A percentile compares a stretch with the other conserved stretches of the same genome.
These are phyloP conservation scores for Butyriboletus appendiculatus DNA, from an alignment of 1,284 basidiomycete species.

Conservation along the genomic window DNA sequence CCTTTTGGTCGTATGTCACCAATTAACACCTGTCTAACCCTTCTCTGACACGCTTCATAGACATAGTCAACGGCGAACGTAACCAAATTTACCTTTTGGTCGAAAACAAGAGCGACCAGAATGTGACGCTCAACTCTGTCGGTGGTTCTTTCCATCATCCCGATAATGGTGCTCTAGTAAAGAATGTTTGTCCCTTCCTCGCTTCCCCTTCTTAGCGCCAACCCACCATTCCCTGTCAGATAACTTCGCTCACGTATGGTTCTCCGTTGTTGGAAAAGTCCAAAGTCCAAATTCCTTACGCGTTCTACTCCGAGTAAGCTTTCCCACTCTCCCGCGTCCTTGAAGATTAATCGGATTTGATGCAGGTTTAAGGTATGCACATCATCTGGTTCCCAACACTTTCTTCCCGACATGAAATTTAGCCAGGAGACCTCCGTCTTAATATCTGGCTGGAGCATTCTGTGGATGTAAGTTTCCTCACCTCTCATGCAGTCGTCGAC, in stretches of 20 bases:
- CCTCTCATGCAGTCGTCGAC: slow-evolving; percentile 1
- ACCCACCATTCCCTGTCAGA: slow-evolving; percentile 41
- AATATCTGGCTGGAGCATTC: slow-evolving; percentile 79
- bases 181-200: slow-evolving; percentile 60
- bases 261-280: slow-evolving; percentile 61
- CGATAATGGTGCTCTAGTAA: slow-evolving; percentile 64
- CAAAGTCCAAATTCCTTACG: slow-evolving; percentile 73
- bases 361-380: slow-evolving; percentile 61
- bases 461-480: slow-evolving; percentile 51
- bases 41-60: slow-evolving; percentile 40
- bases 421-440: slow-evolving; percentile 80
- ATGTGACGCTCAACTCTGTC: slow-evolving; percentile 73
- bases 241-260: slow-evolving; percentile 62
- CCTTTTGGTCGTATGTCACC: slow-evolving; percentile 75
- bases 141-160: slow-evolving; percentile 75
- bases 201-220: background rate
- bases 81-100: slow-evolving; percentile 70
- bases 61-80: slow-evolving; percentile 85
- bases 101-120: slow-evolving; percentile 76
- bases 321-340: background rate
- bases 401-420: slow-evolving; percentile 11
- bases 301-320: slow-evolving; percentile 84
- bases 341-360: slow-evolving; percentile 18
- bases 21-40: background rate
- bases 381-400: background rate